These are phyloP conservation scores for Pyrenophora seminiperda DNA, from an alignment of 2,329 filamentous ascomycete genomes.

Conservation along the genomic window DNA sequence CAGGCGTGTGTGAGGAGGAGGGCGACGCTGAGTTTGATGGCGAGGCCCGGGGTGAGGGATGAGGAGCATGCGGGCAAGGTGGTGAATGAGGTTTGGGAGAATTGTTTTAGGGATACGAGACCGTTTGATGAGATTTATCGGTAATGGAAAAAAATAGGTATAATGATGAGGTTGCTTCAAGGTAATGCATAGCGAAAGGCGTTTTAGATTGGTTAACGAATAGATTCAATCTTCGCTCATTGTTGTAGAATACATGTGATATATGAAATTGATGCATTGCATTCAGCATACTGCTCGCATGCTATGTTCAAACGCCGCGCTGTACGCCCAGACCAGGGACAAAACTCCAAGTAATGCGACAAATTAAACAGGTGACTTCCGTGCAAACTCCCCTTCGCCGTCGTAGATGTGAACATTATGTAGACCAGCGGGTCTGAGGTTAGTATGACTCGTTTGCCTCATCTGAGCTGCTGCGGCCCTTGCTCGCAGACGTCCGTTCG, in stretches of 20 bases:
- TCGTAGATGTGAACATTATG: slow-evolving; percentile 24
- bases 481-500: slow-evolving; percentile 37
- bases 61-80: slow-evolving; percentile 84
- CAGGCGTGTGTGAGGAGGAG: slow-evolving; percentile 87
- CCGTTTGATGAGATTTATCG: slow-evolving; percentile 98
- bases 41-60: slow-evolving; percentile 79
- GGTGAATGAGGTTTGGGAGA: slow-evolving; percentile 98
- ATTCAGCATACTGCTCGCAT: slow-evolving; percentile 8
- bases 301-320: slow-evolving; percentile 1
- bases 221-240: slow-evolving; percentile 21
- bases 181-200: slow-evolving; percentile 6
- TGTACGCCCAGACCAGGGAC: background rate
- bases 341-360: slow-evolving; percentile 14
- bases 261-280: slow-evolving; percentile 18
- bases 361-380: slow-evolving; percentile 10
- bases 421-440: slow-evolving; percentile 6
- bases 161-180: background rate
- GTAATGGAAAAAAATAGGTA: slow-evolving; percentile 43
- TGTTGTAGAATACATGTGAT: background rate
- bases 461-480: slow-evolving; percentile 32
- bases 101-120: slow-evolving; percentile 90
- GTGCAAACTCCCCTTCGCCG: slow-evolving; percentile 16
- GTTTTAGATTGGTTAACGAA: background rate
- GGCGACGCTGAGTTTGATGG: slow-evolving; percentile 79
- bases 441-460: slow-evolving; percentile 34